Conservation (phyloP, 306 rosid genomes). For the Psophocarpus tetragonolobus region DNA sequence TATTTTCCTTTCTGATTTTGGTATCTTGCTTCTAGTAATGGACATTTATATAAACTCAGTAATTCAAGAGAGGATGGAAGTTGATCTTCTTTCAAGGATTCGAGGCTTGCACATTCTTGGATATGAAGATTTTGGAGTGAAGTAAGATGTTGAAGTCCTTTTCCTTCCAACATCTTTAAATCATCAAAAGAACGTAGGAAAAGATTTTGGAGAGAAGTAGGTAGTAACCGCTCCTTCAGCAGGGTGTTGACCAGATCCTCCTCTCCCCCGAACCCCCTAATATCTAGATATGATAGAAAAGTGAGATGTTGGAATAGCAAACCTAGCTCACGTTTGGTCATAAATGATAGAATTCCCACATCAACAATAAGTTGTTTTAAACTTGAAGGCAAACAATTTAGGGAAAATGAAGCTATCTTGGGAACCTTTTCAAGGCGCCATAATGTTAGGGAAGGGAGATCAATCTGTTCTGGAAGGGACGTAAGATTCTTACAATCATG, state of each 20-base stretch:
- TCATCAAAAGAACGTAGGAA: fast-evolving
- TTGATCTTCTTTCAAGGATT: background rate
- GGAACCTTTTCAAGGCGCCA: background rate
- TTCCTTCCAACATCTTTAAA: background rate
- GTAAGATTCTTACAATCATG: background rate
- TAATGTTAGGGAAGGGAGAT: background rate
- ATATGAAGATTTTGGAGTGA: background rate
- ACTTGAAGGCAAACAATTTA: background rate
- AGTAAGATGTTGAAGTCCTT: background rate
- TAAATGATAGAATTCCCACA: background rate
- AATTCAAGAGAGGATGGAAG: background rate
- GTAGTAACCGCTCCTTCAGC: background rate
- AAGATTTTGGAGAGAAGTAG: background rate
- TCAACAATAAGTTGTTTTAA: background rate
- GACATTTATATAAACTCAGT: background rate
- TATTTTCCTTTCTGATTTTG: background rate
- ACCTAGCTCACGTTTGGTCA: background rate
- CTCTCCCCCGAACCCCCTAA: background rate
- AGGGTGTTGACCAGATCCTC: background rate
- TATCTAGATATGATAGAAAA: background rate
- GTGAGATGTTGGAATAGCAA: background rate
- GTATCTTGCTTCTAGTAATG: background rate
- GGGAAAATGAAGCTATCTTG: background rate
- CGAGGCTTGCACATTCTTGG: background rate
- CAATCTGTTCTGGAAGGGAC: background rate